Evolutionary conservation across 192 early-diverging fungal genomes (phyloP), one percentile per base, ranked within the genome.

Genomic region (Coemansia sp.): DNA sequence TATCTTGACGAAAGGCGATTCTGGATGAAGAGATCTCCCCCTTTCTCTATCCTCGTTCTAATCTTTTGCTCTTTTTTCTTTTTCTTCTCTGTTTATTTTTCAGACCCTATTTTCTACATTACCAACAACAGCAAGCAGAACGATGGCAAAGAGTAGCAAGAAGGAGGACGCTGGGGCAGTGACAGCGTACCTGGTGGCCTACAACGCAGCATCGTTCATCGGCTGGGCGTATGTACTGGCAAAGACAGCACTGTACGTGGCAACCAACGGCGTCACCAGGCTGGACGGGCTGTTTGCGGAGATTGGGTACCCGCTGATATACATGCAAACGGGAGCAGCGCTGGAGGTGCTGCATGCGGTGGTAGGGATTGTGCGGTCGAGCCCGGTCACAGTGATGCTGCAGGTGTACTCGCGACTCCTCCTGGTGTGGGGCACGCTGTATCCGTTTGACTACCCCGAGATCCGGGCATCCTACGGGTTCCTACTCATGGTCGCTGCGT

Each of bases 351-450:
- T 81, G 15, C 77, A 82, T 61, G 70, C 68, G n/a, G 72, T 77
- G 2, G 18, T 76, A 9, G 94, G 95, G 1, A 74, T 93, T 53
- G 97, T 99, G 56, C 89, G 87, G 70, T 90, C 95, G 7, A 86
- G 94, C 37, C 77, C 93, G 8, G 58, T 85, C 18, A 95, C 95
- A 1, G 97, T 91, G 10, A 71, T 86, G 15, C 88, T 92, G 71
- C 97, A 99, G 79, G 92, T 99, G 43, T 84, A 87, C 53, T 95
- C 94, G 43, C 89, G 97, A 8, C 71, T 97, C 38, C 81, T 93
- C 38, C 83, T 99, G 0, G 91, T 94, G 13, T 97, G 93, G 92
- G 88, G 87, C 52, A 86, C 93, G 9, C 76, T 91, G 65, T 84
- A 90, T 40, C 50, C 81, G 32, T 94, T 94, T 68, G 86, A 88